These are phyloP conservation scores for Ogataea parapolymorpha DNA, from an alignment of 805 yeast species.

Conservation along the genomic window DNA sequence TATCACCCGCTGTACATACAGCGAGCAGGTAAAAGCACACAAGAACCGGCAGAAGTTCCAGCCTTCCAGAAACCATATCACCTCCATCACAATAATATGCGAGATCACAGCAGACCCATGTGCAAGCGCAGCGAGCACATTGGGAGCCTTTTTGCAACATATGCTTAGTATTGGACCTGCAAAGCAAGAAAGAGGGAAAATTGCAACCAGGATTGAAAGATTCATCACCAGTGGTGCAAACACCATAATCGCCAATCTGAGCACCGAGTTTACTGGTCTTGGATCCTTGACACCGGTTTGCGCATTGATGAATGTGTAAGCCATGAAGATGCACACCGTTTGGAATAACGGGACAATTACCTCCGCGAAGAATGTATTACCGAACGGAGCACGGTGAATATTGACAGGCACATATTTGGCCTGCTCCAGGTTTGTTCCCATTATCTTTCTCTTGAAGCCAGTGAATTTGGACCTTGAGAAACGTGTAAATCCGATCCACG, in stretches of 20 bases:
- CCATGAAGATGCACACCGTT: constrained; percentile 64
- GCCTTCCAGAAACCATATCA: constrained; percentile 39
- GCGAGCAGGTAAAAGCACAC: constrained; percentile 37
- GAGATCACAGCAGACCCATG: constrained; percentile 36
- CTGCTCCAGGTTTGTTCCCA: constrained; percentile 30
- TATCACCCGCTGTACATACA: constrained; percentile 37
- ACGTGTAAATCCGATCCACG: constrained; percentile 79
- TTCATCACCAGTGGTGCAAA: constrained; percentile 48
- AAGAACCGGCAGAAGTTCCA: constrained; percentile 39
- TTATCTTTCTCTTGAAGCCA: constrained; percentile 75
- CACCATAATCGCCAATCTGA: constrained; percentile 56
- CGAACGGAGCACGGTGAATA: constrained; percentile 74
- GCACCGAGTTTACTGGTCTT: constrained; percentile 52
- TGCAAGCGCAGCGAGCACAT: constrained; percentile 39
- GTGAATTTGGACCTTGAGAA: constrained; percentile 83
- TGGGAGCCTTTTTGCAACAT: constrained; percentile 35
- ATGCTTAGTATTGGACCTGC: constrained; percentile 36
- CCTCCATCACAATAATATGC: constrained; percentile 35
- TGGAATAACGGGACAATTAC: constrained; percentile 67
- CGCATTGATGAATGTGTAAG: constrained; percentile 78
- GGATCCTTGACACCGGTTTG: constrained; percentile 72
- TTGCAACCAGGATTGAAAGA: constrained; percentile 28
- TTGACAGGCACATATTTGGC: constrained; percentile 35
- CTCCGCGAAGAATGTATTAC: constrained; percentile 78
- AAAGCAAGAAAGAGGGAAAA: constrained; percentile 36